Evolutionary conservation across 1,284 basidiomycete species (phyloP).

Genomic region (Rhodotorula sp.): DNA sequence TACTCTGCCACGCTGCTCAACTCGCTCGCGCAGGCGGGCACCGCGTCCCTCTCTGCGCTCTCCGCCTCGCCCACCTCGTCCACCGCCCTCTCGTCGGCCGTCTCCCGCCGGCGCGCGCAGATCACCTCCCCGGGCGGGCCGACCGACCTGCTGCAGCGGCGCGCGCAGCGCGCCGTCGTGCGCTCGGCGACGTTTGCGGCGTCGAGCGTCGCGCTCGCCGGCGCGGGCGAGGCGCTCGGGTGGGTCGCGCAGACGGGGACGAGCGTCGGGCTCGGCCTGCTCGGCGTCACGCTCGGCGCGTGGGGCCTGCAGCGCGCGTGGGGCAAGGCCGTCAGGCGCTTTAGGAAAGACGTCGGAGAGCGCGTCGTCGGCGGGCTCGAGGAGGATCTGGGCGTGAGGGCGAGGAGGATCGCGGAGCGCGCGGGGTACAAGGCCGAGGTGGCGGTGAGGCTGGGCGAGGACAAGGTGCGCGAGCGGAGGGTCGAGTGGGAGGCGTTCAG

Average conservation of each 20-base stretch:
- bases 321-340: slow-evolving; percentile 46
- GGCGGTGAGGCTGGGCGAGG: not conserved
- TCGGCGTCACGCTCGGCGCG: slow-evolving; percentile 46
- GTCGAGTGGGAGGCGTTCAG: not conserved
- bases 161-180: slow-evolving; percentile 33
- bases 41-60: not conserved
- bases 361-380: slow-evolving; percentile 30
- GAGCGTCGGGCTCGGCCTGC: slow-evolving; percentile 44
- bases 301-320: slow-evolving; percentile 51
- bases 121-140: slow-evolving; percentile 41
- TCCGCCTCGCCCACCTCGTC: not conserved
- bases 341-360: slow-evolving; percentile 45
- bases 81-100: slow-evolving; percentile 27
- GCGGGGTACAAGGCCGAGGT: slow-evolving; percentile 5
- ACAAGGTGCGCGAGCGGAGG: not conserved
- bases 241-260: slow-evolving; percentile 45
- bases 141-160: slow-evolving; percentile 34
- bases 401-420: not conserved
- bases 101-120: slow-evolving; percentile 33
- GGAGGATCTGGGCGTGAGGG: slow-evolving; percentile 36
- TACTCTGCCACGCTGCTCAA: slow-evolving; percentile 29
- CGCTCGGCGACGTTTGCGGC: not conserved
- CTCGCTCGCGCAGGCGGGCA: slow-evolving; percentile 13
- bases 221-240: slow-evolving; percentile 19
- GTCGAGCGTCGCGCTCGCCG: slow-evolving; percentile 6